Base-by-base conservation (phyloP, 768 basidiomycete genomes). In the Piloderma croceum region DNA sequence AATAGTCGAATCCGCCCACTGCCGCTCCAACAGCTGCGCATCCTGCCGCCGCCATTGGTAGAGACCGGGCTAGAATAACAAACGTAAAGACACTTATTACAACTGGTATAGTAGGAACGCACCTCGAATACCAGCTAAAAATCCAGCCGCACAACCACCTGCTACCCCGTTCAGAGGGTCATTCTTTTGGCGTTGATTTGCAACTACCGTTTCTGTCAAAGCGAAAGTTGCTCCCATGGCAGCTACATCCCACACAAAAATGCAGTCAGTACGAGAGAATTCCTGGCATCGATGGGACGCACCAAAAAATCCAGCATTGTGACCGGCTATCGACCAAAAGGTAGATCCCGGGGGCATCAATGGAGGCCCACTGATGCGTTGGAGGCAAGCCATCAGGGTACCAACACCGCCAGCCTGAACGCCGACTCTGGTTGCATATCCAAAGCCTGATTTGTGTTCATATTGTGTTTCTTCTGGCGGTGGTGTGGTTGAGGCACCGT, bases 221-320 rank as follows among this genome's bases (percentile, higher is more conserved):
- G 88, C 85, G 57, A 87, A 97, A 4, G 86, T 74, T 45, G 80
- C 81, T 20, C 88, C 92, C 81, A 94, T 88, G 17, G 85, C 90
- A 53, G 88, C 92, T 96, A 39, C 41, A 25, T 34, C 34, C 33
- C 35, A 43, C 24, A 19, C 41, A n/a, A 42, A 36, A 22, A 34
- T 38, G 35, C 36, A n/a, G 18, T 13, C 21, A 31, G 19, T 22
- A 17, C 33, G n/a, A 33, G 34, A 36, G 13, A 9, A 23, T 24
- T 20, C 7, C 3, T 2, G 15, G 17, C 23, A 19, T 10, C 29
- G 31, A 18, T 19, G 6, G 9, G 17, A 68, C 82, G 52, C 39
- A 96, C 93, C 86, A 55, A 96, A 94, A 60, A 90, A 79, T 9
- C 87, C 91, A 58, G 94, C 90, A 3, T 91, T 89, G 24, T 86